Conservation (phyloP, 805 yeast genomes). For the Metschnikowia matae region DNA sequence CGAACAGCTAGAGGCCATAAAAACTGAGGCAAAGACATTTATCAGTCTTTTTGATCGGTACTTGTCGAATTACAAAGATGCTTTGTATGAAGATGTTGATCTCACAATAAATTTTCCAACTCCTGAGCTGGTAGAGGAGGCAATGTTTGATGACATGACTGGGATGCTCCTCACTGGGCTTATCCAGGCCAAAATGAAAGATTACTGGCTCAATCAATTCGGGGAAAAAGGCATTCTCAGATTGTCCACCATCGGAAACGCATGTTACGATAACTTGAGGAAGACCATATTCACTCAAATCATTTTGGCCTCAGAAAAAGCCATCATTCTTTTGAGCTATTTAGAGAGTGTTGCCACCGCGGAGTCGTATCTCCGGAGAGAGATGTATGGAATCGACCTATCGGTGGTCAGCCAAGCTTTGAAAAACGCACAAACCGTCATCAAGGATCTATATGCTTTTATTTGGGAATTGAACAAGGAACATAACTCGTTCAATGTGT, state of each 20-base stretch:
- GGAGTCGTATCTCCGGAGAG: constrained; percentile 5
- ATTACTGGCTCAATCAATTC: constrained; percentile 60
- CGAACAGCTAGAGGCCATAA: constrained; percentile 19
- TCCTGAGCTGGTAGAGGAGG: constrained; percentile 13
- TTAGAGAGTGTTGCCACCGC: constrained; percentile 32
- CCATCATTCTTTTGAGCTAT: constrained; percentile 43
- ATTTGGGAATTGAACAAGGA: constrained; percentile 45
- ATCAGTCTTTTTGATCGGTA: constrained; percentile 28
- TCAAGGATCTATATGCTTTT: constrained; percentile 32
- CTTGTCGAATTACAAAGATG: constrained; percentile 30
- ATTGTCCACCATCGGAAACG: constrained; percentile 49
- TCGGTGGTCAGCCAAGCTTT: constrained; percentile 8
- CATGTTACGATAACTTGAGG: constrained; percentile 47
- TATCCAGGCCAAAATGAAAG: constrained; percentile 45
- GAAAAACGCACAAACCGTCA: constrained; percentile 18
- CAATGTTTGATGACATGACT: constrained; percentile 28
- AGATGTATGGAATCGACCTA: constrained; percentile 10
- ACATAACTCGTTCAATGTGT: constrained; percentile 42
- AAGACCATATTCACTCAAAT: constrained; percentile 46
- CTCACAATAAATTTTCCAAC: constrained; percentile 26
- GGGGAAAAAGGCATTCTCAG: constrained; percentile 63
- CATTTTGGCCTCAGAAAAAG: constrained; percentile 53
- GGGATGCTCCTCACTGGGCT: constrained; percentile 53
- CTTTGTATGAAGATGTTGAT: constrained; percentile 20
- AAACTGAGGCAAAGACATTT: constrained; percentile 24